Evolutionary conservation across 192 early-diverging fungal species (phyloP), one percentile per base, ranked within the genome.

Genomic region (Podila minutissima): DNA sequence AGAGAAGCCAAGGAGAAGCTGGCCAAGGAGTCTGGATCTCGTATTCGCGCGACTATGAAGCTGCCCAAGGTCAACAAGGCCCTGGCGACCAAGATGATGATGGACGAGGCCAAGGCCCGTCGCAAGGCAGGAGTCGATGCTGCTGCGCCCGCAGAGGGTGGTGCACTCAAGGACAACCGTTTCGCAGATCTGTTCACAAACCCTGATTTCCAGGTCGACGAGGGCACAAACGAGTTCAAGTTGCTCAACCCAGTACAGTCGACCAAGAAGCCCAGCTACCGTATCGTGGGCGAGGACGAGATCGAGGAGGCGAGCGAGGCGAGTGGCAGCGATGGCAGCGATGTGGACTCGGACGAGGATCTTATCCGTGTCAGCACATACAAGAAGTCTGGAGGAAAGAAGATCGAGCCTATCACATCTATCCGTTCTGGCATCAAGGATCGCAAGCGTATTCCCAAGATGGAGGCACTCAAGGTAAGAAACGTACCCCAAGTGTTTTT

Each of bases 141-240:
- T 32, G 66, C 32, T 29, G 28, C 74, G 35, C 53, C 71, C 9
- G 71, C 83, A 5, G 81, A 81, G 3, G 72, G 71, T 9, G 90
- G 89, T 62, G 86, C 93, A 66, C 86, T 97, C 55, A 88, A 90
- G 63, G 97, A 99, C 84, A 82, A 78, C 67, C 95, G 98, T 78
- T 98, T 99, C 88, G 84, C 78, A 66, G 92, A 88, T 62, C 72
- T 98, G 83, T 99, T 99, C 84, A 88, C 88, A 61, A 93, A 99
- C 86, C 89, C 91, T 31, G 97, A 97, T 37, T 99, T 93, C 84
- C 90, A 96, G 81, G 92, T 99, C 50, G 95, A 98, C 76, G 92
- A 93, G 69, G 86, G 86, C 12, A 89, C 88, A 5, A 87, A 89
- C 64, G 97, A 96, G 83, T 97, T 91, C 84, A 91, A 93, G 86